Percentiles rank a stretch among this genome's conserved stretches.
Conservation (phyloP, 768 basidiomycete genomes). For the Podaxis sp. region DNA sequence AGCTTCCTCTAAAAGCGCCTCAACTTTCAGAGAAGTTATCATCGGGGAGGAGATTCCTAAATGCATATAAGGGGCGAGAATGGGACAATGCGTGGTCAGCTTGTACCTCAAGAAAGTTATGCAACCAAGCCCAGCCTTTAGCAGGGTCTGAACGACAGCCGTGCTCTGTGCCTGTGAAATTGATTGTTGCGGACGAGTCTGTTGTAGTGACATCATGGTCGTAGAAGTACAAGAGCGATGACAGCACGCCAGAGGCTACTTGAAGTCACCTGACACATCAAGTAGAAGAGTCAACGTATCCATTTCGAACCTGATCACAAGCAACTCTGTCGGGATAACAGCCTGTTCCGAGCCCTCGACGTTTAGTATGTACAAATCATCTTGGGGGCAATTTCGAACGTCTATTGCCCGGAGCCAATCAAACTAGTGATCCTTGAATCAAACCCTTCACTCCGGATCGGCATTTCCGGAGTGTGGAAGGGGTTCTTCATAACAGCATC, state of each 20-base stretch:
- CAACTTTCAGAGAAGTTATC: constrained; percentile 76
- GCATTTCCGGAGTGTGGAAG: constrained; percentile 99
- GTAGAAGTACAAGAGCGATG: background rate
- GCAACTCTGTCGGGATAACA: background rate
- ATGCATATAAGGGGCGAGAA: background rate
- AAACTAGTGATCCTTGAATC: constrained; percentile 67
- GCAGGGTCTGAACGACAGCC: constrained; percentile 66
- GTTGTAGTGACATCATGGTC: constrained; percentile 25
- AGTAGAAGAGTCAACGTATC: background rate
- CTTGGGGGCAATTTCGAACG: constrained; percentile 13
- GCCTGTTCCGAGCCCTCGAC: background rate
- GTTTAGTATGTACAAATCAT: background rate
- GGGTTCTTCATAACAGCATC: constrained; percentile 99
- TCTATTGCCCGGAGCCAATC: constrained; percentile 45
- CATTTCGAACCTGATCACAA: no score
- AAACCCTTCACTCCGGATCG: constrained; percentile 88
- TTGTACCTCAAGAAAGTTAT: constrained; percentile 71
- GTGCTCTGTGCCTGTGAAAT: constrained; percentile 61
- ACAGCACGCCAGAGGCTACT: background rate
- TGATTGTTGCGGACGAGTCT: constrained; percentile 35
- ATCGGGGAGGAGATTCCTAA: constrained; percentile 71
- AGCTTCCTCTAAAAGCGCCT: background rate
- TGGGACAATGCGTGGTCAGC: background rate
- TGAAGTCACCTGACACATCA: constrained; percentile 17
- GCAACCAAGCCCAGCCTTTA: constrained; percentile 71